Conservation (phyloP, 140 eudicot genomes). For the Senecio squalidus region DNA sequence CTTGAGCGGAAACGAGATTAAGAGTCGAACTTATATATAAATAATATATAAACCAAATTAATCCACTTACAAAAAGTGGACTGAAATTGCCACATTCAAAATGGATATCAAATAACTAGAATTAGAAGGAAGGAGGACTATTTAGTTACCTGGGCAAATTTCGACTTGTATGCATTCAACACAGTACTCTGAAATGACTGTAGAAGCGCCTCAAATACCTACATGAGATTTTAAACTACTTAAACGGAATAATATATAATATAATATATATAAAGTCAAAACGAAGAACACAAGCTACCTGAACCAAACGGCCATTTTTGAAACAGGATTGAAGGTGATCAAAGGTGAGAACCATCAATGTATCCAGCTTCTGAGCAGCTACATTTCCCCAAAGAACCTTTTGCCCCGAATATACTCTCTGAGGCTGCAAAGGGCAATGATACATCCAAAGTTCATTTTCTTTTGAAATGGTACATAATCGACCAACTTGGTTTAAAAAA, state of each 20-base stretch:
- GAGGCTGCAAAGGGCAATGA: slow-evolving; percentile 41
- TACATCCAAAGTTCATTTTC: no score
- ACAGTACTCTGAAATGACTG: slow-evolving; percentile 82
- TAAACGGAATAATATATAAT: not conserved
- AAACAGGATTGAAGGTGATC: slow-evolving; percentile 60
- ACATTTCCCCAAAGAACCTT: slow-evolving; percentile 57
- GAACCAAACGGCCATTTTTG: slow-evolving; percentile 50
- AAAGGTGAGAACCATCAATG: slow-evolving; percentile 66
- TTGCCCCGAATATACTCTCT: slow-evolving; percentile 39
- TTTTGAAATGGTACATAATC: no score
- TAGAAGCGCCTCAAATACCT: slow-evolving; percentile 85
- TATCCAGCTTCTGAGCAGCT: slow-evolving; percentile 68
- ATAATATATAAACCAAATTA: no score
- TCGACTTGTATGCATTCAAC: slow-evolving; percentile 72
- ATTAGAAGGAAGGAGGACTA: no score
- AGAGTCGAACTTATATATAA: no score
- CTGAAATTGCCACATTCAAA: no score
- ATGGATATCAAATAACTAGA: no score
- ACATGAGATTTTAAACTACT: slow-evolving; percentile 10
- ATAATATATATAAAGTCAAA: slow-evolving; percentile 1
- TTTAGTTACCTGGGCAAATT: slow-evolving; percentile 74
- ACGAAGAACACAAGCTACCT: slow-evolving; percentile 39
- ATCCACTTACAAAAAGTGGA: no score
- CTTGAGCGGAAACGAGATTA: no score
- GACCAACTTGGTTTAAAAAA: no score